These are phyloP conservation scores for Aspergillus thermomutatus DNA, from an alignment of 2,329 filamentous ascomycete species.

Conservation along the genomic window DNA sequence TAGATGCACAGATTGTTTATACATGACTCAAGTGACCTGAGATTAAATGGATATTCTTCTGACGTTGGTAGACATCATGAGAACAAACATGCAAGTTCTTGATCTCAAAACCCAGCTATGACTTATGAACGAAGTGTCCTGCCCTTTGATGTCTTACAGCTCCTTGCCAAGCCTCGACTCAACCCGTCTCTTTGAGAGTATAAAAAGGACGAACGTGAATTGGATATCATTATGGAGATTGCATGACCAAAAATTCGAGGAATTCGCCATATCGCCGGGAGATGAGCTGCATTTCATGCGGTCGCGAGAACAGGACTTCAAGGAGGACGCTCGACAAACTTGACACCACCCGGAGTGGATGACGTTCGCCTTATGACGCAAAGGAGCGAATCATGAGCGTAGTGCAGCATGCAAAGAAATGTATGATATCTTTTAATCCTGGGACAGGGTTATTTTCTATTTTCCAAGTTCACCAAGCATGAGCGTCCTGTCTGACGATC, in stretches of 20 bases:
- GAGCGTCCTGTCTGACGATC: constrained; percentile 82
- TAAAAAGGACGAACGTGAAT: neutral
- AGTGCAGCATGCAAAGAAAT: neutral
- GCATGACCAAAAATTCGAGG: neutral
- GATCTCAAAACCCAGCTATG: neutral
- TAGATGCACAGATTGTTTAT: neutral
- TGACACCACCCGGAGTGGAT: neutral
- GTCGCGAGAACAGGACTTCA: neutral
- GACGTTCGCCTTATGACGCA: neutral
- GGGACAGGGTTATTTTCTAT: constrained; percentile 39
- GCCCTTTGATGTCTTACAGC: neutral
- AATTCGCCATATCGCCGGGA: neutral
- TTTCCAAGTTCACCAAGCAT: constrained; percentile 76
- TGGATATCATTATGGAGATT: neutral
- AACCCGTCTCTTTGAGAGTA: neutral
- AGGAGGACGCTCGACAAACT: neutral
- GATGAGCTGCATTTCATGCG: neutral
- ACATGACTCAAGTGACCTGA: neutral
- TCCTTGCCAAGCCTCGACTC: neutral
- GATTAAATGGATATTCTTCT: neutral
- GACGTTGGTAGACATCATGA: neutral
- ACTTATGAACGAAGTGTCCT: neutral
- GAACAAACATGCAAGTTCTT: neutral
- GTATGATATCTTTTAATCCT: neutral
- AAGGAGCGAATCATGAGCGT: neutral